Conservation (phyloP, 2,329 filamentous ascomycete genomes). For the Fusarium globosum region DNA sequence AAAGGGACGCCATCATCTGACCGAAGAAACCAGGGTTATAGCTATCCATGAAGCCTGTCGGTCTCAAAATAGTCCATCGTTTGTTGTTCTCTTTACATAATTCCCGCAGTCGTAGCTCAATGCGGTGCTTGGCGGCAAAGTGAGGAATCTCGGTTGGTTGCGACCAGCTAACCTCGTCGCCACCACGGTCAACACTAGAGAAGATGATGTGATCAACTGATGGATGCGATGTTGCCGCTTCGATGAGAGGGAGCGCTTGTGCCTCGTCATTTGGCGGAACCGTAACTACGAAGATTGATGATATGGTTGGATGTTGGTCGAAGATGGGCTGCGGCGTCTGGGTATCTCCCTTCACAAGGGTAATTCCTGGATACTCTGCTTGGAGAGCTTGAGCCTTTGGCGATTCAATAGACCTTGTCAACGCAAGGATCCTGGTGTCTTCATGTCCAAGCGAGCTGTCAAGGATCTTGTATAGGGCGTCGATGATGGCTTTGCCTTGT, state of each 20-base stretch:
- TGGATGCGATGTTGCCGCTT: slow-evolving; percentile 15
- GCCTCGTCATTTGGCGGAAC: slow-evolving; percentile 43
- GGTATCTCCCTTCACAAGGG: slow-evolving; percentile 24
- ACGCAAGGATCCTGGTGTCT: not conserved
- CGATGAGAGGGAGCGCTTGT: slow-evolving; percentile 41
- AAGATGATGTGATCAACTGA: slow-evolving; percentile 38
- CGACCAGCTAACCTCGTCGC: slow-evolving; percentile 18
- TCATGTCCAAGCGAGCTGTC: accelerated
- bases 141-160: slow-evolving; percentile 30
- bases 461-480: not conserved
- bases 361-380: not conserved
- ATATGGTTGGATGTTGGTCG: slow-evolving; percentile 26
- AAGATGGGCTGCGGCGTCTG: slow-evolving; percentile 36
- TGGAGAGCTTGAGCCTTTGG: not conserved
- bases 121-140: slow-evolving; percentile 35
- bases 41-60: slow-evolving; percentile 46
- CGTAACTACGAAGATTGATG: slow-evolving; percentile 44
- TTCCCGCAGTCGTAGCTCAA: slow-evolving; percentile 19
- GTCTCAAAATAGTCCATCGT: slow-evolving; percentile 43
- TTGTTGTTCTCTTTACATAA: not conserved
- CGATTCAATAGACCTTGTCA: slow-evolving; percentile 14
- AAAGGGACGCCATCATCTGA: slow-evolving; percentile 40
- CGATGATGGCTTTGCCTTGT: slow-evolving; percentile 29
- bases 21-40: slow-evolving; percentile 42
- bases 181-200: slow-evolving; percentile 34